Evolutionary conservation across 768 basidiomycete species (phyloP).

Genomic region (Pisolithus sp.): DNA sequence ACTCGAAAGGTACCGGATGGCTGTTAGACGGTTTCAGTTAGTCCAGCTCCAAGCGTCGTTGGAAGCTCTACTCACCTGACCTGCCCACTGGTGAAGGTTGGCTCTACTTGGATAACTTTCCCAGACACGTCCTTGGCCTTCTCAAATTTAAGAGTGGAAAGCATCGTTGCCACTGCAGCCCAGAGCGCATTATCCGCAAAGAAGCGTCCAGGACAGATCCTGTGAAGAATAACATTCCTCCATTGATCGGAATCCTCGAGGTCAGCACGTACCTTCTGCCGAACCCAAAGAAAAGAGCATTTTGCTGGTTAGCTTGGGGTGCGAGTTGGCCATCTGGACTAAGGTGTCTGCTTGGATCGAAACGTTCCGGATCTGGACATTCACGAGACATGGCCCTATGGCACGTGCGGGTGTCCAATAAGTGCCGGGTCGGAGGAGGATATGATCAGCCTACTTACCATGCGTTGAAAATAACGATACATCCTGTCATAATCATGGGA

Average conservation of each 20-base stretch:
- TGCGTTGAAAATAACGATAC: neutral
- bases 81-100: neutral
- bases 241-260: neutral
- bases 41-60: too few relatives aligned
- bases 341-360: neutral
- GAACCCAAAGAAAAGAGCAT: neutral
- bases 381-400: neutral
- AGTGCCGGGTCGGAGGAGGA: too few relatives aligned
- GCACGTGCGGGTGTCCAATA: too few relatives aligned
- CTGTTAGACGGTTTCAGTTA: neutral
- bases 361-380: neutral
- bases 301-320: neutral
- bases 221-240: neutral
- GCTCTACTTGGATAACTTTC: neutral
- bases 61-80: neutral
- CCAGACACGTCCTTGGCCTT: neutral
- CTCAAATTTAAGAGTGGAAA: neutral
- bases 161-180: neutral
- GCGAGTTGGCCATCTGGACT: neutral
- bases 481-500: neutral
- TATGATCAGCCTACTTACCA: neutral
- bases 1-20: neutral
- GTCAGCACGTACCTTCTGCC: neutral
- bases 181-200: neutral
- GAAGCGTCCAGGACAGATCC: neutral